Base-by-base conservation (phyloP, 306 rosid genomes). In the Fagus crenata region DNA sequence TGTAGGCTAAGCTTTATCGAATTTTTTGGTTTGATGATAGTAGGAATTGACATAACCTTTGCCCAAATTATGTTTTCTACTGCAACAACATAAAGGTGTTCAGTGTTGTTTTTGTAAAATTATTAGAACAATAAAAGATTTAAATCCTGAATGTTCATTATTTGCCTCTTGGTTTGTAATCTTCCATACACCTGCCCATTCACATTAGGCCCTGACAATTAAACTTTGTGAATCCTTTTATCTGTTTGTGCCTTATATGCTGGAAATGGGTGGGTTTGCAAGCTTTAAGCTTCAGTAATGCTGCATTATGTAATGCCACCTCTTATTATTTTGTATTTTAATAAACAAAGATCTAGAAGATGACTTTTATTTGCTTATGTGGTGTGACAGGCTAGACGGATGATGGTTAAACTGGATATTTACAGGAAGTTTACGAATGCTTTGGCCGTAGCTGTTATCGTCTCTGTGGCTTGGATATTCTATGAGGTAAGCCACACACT, bases 401-500 rank as follows among this genome's bases (percentile, higher is more conserved):
- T 96, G 98, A 78, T 91, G 90, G 84, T 85, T 75, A 96, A 96
- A 81, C 86, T 96, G 78, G 99, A 96, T 73, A 91, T 96, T 70
- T 96, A 96, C 85, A 86, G 96, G 80, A 92, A 89, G 87, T 96
- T 96, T 81, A 92, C 99, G 5, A 96, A 96, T 15, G 96, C 99
- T 69, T 84, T 96, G 88, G 99, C 93, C 1, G 93, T 87, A 28
- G 90, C 99, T 73, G 98, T 92, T 22, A 72, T 96, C 12, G 97
- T 96, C 69, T 96, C 98, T 7, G 98, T 96, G 59, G 96, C 97
- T 76, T 96, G 99, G 98, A 89, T 88, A 73, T 91, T 97, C 82
- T 96, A 96, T 67, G 99, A 96, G 99, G 99, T 96, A 88, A 75
- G 81, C 75, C 73, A 53, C 73, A 56, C 74, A 22, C 33, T 37